Base-by-base conservation (phyloP, 495 filamentous ascomycete species). In the Aspergillus mulundensis region DNA sequence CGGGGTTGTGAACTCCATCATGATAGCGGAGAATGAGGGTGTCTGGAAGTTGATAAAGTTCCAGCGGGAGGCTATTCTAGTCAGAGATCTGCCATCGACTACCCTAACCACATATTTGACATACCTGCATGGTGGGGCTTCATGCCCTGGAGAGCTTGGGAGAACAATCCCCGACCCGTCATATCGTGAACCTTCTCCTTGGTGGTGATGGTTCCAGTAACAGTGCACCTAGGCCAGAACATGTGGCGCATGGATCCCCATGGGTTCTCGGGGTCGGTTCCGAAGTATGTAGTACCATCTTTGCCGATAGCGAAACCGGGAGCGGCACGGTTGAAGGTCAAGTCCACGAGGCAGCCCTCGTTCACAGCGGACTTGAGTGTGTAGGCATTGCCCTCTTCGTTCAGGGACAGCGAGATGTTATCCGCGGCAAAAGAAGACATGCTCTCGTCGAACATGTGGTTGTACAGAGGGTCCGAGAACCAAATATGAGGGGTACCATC, bases 1-100 rank as follows among this genome's bases (percentile, higher is more conserved):
- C n/a, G 94, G 94, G 1, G 94, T 98, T 20, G 85, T 95, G 71
- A 80, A 98, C 70, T 97, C 88, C 94, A 98, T 98, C 82, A 97
- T 81, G 53, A 94, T 68, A 23, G 91, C 93, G 14, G 91, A 91
- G 71, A 87, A 87, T 6, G 77, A 90, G 8, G 90, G 89, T 4
- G 87, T 86, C 67, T 97, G 91, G 77, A 96, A 97, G 71, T 91
- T 84, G 68, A 83, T 72, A 70, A 97, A 97, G 68, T 92, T 95
- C 94, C 94, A 98, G 58, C 83, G 86, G 16, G 91, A 86, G 54
- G 92, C 94, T 87, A 47, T 40, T 14, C 23, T 5, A n/a, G 40
- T 59, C 12, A 62, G 11, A 34, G 15, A 10, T 30, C 25, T 7
- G 8, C 1, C 3, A 36, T 38, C 48, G 12, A 49, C 65, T 54